Conservation (phyloP, 2,329 filamentous ascomycete species). For the Corynespora cassiicola region DNA sequence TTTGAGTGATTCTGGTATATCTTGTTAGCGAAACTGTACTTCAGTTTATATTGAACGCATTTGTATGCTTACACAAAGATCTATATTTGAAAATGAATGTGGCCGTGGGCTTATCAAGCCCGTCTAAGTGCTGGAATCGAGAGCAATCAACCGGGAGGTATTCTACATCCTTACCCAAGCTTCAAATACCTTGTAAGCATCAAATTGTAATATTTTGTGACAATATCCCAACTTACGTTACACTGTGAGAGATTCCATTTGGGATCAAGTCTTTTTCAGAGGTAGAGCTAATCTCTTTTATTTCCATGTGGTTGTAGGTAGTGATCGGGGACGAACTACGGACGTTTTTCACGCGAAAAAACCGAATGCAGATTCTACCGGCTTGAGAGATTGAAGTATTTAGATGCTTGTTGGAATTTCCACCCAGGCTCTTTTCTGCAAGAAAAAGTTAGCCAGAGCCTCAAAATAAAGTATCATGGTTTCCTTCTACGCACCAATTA, state of each 20-base stretch:
- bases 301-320: not conserved
- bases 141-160: too few relatives aligned
- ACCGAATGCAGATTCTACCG: not conserved
- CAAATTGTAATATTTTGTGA: too few relatives aligned
- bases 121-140: too few relatives aligned
- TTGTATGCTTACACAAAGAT: slow-evolving; percentile 15
- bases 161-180: too few relatives aligned
- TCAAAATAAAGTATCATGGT: too few relatives aligned
- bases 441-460: too few relatives aligned
- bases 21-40: not conserved
- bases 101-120: slow-evolving; percentile 11
- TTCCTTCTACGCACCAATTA: too few relatives aligned
- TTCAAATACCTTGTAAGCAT: too few relatives aligned
- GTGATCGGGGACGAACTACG: not conserved
- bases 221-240: too few relatives aligned
- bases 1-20: not conserved
- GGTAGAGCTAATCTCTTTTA: not conserved
- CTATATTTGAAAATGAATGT: slow-evolving; percentile 22
- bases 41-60: not conserved
- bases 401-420: too few relatives aligned
- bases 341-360: slow-evolving; percentile 1
- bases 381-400: too few relatives aligned
- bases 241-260: slow-evolving; percentile 8
- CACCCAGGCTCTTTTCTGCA: too few relatives aligned
- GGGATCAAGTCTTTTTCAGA: slow-evolving; percentile 14